Evolutionary conservation across 2,329 filamentous ascomycete genomes (phyloP).

Genomic region (Plectosphaerella cucumerina): DNA sequence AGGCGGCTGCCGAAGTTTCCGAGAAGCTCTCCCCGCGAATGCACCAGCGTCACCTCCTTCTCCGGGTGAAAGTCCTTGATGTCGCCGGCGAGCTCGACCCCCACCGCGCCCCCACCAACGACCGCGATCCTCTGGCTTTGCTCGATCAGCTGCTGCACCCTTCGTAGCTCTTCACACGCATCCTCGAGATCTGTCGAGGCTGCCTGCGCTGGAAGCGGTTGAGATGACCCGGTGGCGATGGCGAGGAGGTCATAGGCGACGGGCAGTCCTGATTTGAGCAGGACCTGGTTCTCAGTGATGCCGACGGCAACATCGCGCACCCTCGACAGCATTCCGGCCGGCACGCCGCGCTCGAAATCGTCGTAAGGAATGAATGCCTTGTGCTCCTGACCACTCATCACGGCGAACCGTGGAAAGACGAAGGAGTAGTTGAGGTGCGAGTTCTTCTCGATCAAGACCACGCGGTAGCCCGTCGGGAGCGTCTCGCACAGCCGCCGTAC

Average conservation of each 20-base stretch:
- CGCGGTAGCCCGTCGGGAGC: constrained; percentile 37
- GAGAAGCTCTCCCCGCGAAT: constrained; percentile 29
- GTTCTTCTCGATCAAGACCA: constrained; percentile 42
- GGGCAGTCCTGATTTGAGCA: too few relatives aligned
- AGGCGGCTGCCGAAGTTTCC: too few relatives aligned
- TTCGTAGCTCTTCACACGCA: too few relatives aligned
- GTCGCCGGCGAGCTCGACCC: constrained; percentile 44
- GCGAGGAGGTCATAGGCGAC: too few relatives aligned
- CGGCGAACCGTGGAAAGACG: constrained; percentile 29
- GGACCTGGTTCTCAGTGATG: too few relatives aligned
- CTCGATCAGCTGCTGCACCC: too few relatives aligned
- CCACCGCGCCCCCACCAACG: constrained; percentile 43
- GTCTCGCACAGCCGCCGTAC: constrained; percentile 29
- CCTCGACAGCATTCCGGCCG: neutral
- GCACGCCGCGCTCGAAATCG: constrained; percentile 2
- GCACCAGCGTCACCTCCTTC: constrained; percentile 41
- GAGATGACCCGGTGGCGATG: too few relatives aligned
- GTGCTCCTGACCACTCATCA: constrained; percentile 34
- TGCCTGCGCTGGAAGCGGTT: too few relatives aligned
- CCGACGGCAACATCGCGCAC: too few relatives aligned
- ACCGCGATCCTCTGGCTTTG: too few relatives aligned
- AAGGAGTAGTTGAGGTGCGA: constrained; percentile 43
- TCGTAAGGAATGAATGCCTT: constrained; percentile 44
- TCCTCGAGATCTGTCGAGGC: too few relatives aligned
- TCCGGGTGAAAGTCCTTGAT: constrained; percentile 39